phyloP scores from a whole-genome alignment of 441 rosid species.

The Geranium incanum region DNA sequence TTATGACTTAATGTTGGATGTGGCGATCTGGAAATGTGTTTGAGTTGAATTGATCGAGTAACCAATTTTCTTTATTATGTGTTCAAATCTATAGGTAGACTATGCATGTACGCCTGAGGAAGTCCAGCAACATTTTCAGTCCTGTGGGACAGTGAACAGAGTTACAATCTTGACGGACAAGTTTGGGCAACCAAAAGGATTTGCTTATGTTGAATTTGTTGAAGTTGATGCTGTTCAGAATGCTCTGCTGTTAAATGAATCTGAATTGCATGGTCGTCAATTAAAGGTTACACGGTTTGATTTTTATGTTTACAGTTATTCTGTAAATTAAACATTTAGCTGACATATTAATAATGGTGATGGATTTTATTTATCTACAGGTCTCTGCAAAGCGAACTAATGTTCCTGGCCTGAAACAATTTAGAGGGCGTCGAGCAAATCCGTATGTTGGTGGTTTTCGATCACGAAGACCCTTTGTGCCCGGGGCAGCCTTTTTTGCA shows the following conservation, averaged over 20 bases:
- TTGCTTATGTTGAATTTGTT: slow-evolving; percentile 77
- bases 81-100: slow-evolving; percentile 44
- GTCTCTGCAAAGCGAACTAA: slow-evolving; percentile 10
- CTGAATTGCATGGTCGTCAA: slow-evolving; percentile 75
- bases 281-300: slow-evolving; percentile 43
- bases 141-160: not conserved
- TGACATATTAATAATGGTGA: not conserved
- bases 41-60: not conserved
- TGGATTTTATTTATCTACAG: slow-evolving; percentile 1
- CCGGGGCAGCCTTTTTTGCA: slow-evolving; percentile 9
- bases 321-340: slow-evolving; percentile 5
- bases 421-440: not conserved
- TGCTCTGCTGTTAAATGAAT: slow-evolving; percentile 59
- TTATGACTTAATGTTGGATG: not conserved
- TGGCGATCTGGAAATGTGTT: not conserved
- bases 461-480: slow-evolving; percentile 3
- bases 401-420: slow-evolving; percentile 4
- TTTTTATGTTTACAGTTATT: slow-evolving; percentile 7
- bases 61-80: slow-evolving; percentile 8
- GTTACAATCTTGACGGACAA: slow-evolving; percentile 31
- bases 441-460: slow-evolving; percentile 4
- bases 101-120: slow-evolving; percentile 79
- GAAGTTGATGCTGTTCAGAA: slow-evolving; percentile 67
- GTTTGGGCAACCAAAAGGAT: slow-evolving; percentile 80
- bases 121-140: slow-evolving; percentile 42